Evolutionary conservation across 2,329 filamentous ascomycete species (phyloP).

Genomic region (Trichothecium roseum): DNA sequence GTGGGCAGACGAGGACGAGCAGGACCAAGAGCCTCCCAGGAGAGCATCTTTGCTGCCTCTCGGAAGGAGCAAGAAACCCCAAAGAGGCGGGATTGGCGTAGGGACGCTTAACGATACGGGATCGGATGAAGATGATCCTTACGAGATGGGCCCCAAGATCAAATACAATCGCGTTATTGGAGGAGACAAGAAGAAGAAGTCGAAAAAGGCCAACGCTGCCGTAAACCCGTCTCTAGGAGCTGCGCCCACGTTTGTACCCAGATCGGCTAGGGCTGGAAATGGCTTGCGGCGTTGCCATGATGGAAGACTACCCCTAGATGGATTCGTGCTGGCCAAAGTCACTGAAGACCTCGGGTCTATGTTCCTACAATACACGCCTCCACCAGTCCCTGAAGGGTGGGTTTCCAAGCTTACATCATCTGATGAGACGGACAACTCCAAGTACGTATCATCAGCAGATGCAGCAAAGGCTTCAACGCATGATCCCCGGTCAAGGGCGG

Average conservation of each 20-base stretch:
- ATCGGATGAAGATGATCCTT: constrained; percentile 91
- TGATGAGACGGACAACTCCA: constrained; percentile 3
- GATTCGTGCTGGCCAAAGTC: constrained; percentile 62
- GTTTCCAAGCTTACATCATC: constrained; percentile 39
- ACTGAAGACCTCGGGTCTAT: constrained; percentile 23
- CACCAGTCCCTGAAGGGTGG: constrained; percentile 65
- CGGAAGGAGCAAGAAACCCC: constrained; percentile 39
- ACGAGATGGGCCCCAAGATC: constrained; percentile 83
- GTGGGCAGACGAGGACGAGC: constrained; percentile 36
- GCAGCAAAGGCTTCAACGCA: constrained; percentile 68
- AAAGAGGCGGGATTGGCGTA: constrained; percentile 66
- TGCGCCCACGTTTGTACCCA: constrained; percentile 68
- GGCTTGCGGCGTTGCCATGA: constrained; percentile 62
- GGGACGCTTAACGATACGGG: constrained; percentile 86
- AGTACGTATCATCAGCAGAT: constrained; percentile 60
- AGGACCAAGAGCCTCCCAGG: constrained; percentile 10
- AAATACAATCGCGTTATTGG: constrained; percentile 77
- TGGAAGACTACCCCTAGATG: constrained; percentile 66
- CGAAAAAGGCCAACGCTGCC: constrained; percentile 39
- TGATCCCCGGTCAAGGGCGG: constrained; percentile 66
- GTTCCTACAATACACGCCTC: constrained; percentile 44
- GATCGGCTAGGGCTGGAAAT: constrained; percentile 23
- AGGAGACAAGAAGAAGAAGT: constrained; percentile 73
- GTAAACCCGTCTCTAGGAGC: constrained; percentile 54
- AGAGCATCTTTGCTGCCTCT: constrained; percentile 10